Conservation (phyloP, 306 rosid species). For the Dalbergia oliveri region DNA sequence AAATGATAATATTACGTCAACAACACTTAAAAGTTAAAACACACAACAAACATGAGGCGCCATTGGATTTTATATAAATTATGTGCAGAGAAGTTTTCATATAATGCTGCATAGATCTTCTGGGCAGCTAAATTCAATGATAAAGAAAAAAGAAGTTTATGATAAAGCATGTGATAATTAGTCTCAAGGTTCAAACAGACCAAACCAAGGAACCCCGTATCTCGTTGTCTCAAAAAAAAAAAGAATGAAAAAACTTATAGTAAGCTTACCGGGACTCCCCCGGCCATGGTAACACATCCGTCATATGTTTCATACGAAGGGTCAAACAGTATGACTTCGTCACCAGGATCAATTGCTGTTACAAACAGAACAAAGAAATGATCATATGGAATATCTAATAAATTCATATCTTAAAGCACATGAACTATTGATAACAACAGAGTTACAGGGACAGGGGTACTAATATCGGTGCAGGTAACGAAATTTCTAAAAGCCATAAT, state of each 20-base stretch:
- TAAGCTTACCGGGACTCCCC: constrained; percentile 82
- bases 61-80: not conserved
- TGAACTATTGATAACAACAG: not conserved
- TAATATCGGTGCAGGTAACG: too few relatives aligned
- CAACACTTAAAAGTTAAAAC: constrained; percentile 17
- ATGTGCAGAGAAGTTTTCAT: not conserved
- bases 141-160: not conserved
- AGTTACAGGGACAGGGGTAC: too few relatives aligned
- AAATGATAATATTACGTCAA: constrained; percentile 2
- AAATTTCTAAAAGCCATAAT: too few relatives aligned
- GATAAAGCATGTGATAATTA: constrained; percentile 13
- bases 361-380: constrained; percentile 42
- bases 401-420: constrained; percentile 1
- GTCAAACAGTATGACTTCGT: constrained; percentile 77
- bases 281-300: constrained; percentile 68
- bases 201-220: not conserved
- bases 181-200: not conserved
- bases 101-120: not conserved
- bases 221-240: not conserved
- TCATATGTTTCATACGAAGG: constrained; percentile 77
- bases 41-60: not conserved
- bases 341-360: constrained; percentile 81
- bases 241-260: not conserved
- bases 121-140: constrained; percentile 8
- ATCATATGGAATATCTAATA: not conserved